phyloP scores from a whole-genome alignment of 768 basidiomycete species.

The Rhodotorula kratochvilovae region DNA sequence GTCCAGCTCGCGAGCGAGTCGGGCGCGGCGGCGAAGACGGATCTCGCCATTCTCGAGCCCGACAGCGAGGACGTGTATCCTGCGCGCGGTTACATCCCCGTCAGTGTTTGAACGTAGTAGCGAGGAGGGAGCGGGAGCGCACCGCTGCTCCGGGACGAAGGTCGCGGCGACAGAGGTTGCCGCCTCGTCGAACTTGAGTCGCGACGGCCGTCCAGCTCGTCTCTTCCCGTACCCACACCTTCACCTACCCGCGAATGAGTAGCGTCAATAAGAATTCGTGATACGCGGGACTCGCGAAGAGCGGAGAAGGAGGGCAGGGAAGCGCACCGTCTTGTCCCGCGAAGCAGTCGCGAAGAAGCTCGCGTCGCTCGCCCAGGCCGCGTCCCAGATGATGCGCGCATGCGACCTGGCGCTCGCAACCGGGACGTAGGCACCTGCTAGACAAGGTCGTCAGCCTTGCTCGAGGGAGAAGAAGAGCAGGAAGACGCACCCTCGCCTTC shows the following conservation, averaged over 20 bases:
- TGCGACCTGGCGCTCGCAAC: conserved; percentile 73
- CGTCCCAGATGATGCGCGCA: conserved; percentile 91
- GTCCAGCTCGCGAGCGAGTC: conserved; percentile 53
- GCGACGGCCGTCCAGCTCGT: conserved; percentile 52
- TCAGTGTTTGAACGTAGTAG: not conserved
- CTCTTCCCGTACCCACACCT: conserved; percentile 62
- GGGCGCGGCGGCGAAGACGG: conserved; percentile 55
- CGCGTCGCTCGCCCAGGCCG: conserved; percentile 73
- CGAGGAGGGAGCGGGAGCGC: not conserved
- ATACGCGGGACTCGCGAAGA: too few species aligned
- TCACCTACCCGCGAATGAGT: conserved; percentile 70
- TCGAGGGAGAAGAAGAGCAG: not conserved
- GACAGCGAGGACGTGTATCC: conserved; percentile 64
- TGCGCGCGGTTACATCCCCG: not conserved
- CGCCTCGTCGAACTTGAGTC: conserved; percentile 65
- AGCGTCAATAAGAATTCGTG: too few species aligned
- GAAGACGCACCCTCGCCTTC: conserved; percentile 47
- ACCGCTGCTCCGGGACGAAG: conserved; percentile 45
- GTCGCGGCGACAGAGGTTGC: conserved; percentile 76
- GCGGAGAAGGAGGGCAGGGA: too few species aligned
- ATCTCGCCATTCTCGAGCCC: conserved; percentile 81
- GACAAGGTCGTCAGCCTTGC: not conserved
- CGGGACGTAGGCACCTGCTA: conserved; percentile 58
- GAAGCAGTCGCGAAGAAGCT: conserved; percentile 86
- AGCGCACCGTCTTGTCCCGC: conserved; percentile 85